phyloP scores from a whole-genome alignment of 306 rosid species.

The Pyrus bretschneideri region DNA sequence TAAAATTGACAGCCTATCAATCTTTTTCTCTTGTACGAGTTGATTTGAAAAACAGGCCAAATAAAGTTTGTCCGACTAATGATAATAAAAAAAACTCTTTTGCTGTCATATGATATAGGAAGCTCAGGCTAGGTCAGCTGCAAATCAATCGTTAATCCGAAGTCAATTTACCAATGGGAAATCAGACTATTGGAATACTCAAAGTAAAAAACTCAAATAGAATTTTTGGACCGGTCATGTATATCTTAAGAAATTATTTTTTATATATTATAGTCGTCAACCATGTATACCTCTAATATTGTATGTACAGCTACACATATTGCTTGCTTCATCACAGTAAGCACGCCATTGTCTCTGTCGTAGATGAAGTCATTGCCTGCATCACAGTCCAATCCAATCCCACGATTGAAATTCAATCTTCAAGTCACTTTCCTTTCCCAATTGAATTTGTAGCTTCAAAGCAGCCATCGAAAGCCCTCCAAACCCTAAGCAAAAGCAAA shows the following conservation, averaged over 20 bases:
- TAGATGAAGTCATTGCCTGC: slow-evolving; percentile 45
- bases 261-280: neutral
- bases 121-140: neutral
- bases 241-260: neutral
- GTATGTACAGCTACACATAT: neutral
- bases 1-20: neutral
- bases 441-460: slow-evolving; percentile 21
- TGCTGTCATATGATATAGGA: too few species aligned
- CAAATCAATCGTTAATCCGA: neutral
- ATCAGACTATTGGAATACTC: neutral
- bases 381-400: slow-evolving; percentile 26
- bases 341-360: slow-evolving; percentile 39
- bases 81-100: neutral
- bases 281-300: neutral
- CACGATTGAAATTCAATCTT: slow-evolving; percentile 12
- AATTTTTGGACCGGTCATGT: neutral
- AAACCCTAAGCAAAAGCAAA: slow-evolving; percentile 28
- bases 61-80: neutral
- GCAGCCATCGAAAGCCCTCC: slow-evolving; percentile 19
- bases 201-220: neutral
- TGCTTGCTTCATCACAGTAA: slow-evolving; percentile 10
- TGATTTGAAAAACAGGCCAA: neutral
- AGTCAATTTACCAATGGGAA: neutral
- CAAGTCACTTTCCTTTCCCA: slow-evolving; percentile 26
- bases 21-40: neutral